These are phyloP conservation scores for Cordyceps fumosorosea DNA, from an alignment of 2,329 filamentous ascomycete genomes.

Conservation along the genomic window DNA sequence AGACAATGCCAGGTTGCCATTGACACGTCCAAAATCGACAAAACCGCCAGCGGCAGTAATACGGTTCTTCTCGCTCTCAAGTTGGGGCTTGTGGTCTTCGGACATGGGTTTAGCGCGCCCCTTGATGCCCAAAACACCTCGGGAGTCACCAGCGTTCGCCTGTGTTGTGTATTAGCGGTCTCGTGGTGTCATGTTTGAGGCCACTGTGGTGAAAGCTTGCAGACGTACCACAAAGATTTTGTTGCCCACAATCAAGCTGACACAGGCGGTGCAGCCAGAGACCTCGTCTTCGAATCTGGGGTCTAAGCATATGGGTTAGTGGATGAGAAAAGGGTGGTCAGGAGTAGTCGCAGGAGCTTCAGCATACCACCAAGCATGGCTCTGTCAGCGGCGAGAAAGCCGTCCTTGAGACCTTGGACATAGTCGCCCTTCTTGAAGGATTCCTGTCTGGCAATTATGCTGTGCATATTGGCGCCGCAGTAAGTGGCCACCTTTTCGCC, in stretches of 20 bases:
- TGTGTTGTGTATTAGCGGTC: conserved; percentile 31
- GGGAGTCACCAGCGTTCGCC: conserved; percentile 96
- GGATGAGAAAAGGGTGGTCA: not conserved
- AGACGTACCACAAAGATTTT: conserved; percentile 89
- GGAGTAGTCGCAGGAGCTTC: not conserved
- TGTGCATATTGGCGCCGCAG: conserved; percentile 84
- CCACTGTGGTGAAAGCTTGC: not conserved
- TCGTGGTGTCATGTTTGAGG: not conserved
- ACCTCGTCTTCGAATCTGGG: conserved; percentile 96
- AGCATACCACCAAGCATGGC: conserved; percentile 85
- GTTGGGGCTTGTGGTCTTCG: conserved; percentile 99
- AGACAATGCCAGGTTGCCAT: conserved; percentile 93
- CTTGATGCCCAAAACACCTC: conserved; percentile 92
- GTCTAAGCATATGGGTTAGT: conserved; percentile 50
- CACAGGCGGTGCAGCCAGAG: conserved; percentile 93
- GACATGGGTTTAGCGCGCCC: conserved; percentile 94
- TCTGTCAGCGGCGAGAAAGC: conserved; percentile 90
- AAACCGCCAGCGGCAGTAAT: conserved; percentile 95
- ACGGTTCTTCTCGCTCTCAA: conserved; percentile 93
- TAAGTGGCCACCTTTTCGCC: conserved; percentile 95
- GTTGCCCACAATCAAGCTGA: conserved; percentile 78
- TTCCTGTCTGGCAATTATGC: conserved; percentile 92
- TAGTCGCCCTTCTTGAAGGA: conserved; percentile 87
- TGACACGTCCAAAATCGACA: conserved; percentile 96
- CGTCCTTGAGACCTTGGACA: conserved; percentile 93